phyloP scores from a whole-genome alignment of 2,329 filamentous ascomycete genomes.

The Pestalotiopsis sp. region DNA sequence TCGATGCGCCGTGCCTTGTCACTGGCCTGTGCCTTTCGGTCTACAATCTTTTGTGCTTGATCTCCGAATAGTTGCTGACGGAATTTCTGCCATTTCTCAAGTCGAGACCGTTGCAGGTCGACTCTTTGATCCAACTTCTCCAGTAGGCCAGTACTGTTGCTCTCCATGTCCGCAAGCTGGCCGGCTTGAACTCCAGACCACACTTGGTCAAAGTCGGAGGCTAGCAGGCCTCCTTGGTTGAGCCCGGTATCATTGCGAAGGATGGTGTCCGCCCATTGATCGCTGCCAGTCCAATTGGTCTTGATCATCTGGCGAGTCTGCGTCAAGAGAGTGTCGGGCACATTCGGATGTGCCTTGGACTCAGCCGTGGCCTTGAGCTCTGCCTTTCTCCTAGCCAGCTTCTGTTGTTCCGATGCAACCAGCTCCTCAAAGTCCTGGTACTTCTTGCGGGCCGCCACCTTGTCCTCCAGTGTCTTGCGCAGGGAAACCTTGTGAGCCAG shows the following conservation, averaged over 20 bases:
- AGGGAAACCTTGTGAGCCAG: conserved; percentile 75
- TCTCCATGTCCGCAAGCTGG: conserved; percentile 58
- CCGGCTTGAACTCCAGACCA: conserved; percentile 70
- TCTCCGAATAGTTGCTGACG: conserved; percentile 50
- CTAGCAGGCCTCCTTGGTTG: conserved; percentile 65
- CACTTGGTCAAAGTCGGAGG: conserved; percentile 68
- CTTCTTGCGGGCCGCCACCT: conserved; percentile 58
- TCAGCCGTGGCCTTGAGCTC: conserved; percentile 36
- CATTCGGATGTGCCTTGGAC: conserved; percentile 30
- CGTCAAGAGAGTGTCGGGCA: conserved; percentile 45
- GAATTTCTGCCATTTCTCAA: conserved; percentile 77
- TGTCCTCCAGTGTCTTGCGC: conserved; percentile 58
- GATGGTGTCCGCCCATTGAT: conserved; percentile 73
- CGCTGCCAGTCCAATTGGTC: conserved; percentile 79
- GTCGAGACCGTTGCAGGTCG: conserved; percentile 64
- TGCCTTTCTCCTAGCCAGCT: conserved; percentile 58
- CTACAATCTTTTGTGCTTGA: conserved; percentile 25
- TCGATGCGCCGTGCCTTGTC: conserved; percentile 42
- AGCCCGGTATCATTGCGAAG: conserved; percentile 65
- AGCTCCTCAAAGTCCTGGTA: conserved; percentile 68
- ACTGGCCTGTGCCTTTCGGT: conserved; percentile 31
- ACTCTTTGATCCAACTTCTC: conserved; percentile 74
- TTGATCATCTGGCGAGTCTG: conserved; percentile 64
- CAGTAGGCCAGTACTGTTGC: conserved; percentile 56
- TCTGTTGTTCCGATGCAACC: conserved; percentile 64